These are phyloP conservation scores for Fusarium verrucosum DNA, from an alignment of 2,329 filamentous ascomycete species.

Conservation along the genomic window DNA sequence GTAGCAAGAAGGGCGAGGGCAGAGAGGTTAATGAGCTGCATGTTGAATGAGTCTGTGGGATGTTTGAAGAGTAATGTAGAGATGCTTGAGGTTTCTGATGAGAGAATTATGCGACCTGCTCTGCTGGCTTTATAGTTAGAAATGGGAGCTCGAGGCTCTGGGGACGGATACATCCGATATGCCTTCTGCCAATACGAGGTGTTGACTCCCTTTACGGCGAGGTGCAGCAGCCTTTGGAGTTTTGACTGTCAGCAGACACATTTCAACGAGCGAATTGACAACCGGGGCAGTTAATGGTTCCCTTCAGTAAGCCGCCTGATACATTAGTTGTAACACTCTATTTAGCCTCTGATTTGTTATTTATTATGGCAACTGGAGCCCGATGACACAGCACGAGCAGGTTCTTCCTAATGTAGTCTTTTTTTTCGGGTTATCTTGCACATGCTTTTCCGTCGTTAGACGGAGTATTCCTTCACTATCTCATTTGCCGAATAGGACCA, in stretches of 20 bases:
- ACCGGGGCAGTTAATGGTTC: neutral
- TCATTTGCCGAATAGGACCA: no score
- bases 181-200: no score
- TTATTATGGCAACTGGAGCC: neutral
- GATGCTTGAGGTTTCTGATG: neutral
- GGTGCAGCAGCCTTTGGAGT: neutral
- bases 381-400: neutral
- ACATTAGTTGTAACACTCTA: neutral
- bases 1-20: neutral
- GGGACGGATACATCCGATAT: fast-evolving
- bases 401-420: fast-evolving
- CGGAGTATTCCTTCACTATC: no score
- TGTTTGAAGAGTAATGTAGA: neutral
- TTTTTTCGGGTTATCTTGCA: no score
- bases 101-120: fast-evolving
- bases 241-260: neutral
- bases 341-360: neutral
- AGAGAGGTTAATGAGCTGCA: neutral
- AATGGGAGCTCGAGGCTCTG: fast-evolving
- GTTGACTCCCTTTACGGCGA: neutral
- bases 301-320: neutral
- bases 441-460: no score
- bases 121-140: fast-evolving
- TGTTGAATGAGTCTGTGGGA: neutral
- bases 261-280: fast-evolving